phyloP scores from a whole-genome alignment of 148 eudicot genomes.

The Gaultheria prostrata region DNA sequence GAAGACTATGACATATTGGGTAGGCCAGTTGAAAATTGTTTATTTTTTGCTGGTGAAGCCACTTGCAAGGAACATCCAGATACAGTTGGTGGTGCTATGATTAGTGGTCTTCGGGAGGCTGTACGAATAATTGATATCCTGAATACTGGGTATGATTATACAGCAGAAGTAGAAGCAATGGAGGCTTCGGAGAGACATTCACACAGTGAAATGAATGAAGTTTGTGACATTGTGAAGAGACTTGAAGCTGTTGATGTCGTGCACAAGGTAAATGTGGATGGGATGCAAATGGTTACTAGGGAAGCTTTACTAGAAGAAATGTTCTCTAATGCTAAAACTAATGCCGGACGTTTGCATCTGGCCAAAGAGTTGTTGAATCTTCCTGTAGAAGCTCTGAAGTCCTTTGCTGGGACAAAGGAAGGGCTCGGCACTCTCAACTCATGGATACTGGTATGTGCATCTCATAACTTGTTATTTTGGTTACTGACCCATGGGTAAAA shows the following conservation, averaged over 20 bases:
- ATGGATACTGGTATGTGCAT: constrained; percentile 78
- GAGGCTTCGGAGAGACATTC: constrained; percentile 76
- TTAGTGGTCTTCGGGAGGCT: constrained; percentile 99
- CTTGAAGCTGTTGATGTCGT: constrained; percentile 63
- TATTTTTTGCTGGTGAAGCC: constrained; percentile 99
- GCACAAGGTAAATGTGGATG: constrained; percentile 50
- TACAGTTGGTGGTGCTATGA: constrained; percentile 99
- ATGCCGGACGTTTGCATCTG: constrained; percentile 80
- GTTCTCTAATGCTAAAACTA: constrained; percentile 74
- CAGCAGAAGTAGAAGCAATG: constrained; percentile 85
- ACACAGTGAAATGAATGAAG: constrained; percentile 75
- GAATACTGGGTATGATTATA: constrained; percentile 72
- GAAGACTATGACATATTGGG: constrained; percentile 96
- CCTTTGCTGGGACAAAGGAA: constrained; percentile 88
- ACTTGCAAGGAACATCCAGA: constrained; percentile 99
- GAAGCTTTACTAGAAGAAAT: constrained; percentile 63
- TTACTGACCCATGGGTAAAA: not conserved
- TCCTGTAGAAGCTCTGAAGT: constrained; percentile 75
- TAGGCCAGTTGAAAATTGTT: constrained; percentile 83
- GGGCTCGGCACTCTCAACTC: constrained; percentile 84
- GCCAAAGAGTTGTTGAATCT: constrained; percentile 83
- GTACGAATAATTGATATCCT: constrained; percentile 86
- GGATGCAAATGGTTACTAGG: constrained; percentile 35
- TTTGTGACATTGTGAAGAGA: constrained; percentile 70
- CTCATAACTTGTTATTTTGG: not conserved